Conservation (phyloP, 768 basidiomycete genomes). For the Crepidotus variabilis region DNA sequence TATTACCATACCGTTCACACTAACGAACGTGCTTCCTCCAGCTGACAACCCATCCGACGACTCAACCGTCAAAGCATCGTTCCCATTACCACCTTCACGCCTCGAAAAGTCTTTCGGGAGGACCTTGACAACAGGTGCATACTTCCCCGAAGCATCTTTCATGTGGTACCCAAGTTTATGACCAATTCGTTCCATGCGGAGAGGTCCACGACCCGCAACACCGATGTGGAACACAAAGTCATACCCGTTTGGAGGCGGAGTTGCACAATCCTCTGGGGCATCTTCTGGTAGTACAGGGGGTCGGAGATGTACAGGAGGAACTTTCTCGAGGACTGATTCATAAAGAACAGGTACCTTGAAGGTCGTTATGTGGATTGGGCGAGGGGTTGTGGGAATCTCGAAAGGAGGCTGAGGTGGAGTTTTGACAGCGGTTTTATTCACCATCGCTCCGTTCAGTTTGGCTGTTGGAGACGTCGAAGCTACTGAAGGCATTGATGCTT, state of each 20-base stretch:
- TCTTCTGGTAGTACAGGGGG: conserved; percentile 49
- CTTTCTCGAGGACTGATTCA: conserved; percentile 46
- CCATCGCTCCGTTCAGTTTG: conserved; percentile 2
- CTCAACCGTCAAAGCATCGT: conserved; percentile 15
- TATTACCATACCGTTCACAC: conserved; percentile 6
- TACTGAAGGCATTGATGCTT: conserved; percentile 7
- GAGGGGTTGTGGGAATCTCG: conserved; percentile 18
- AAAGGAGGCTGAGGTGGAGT: conserved; percentile 6
- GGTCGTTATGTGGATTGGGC: conserved; percentile 56
- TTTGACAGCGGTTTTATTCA: conserved; percentile 8
- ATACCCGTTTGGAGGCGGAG: conserved; percentile 47
- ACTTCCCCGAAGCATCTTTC: conserved; percentile 58
- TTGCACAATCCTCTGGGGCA: conserved; percentile 26
- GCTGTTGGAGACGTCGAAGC: conserved; percentile 6
- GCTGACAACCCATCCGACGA: conserved; percentile 14
- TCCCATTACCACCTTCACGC: conserved; percentile 26
- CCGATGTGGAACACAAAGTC: conserved; percentile 74
- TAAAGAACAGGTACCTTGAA: conserved; percentile 59
- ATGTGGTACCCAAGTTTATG: conserved; percentile 69
- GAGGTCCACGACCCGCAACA: conserved; percentile 57
- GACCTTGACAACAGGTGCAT: conserved; percentile 47
- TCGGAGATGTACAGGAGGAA: conserved; percentile 57
- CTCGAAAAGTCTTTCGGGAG: conserved; percentile 38
- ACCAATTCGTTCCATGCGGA: conserved; percentile 60
- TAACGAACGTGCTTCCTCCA: conserved; percentile 15